Evolutionary conservation across 331 rosid species (phyloP), one percentile per base, ranked within the genome.

Genomic region (Malus hybrid): DNA sequence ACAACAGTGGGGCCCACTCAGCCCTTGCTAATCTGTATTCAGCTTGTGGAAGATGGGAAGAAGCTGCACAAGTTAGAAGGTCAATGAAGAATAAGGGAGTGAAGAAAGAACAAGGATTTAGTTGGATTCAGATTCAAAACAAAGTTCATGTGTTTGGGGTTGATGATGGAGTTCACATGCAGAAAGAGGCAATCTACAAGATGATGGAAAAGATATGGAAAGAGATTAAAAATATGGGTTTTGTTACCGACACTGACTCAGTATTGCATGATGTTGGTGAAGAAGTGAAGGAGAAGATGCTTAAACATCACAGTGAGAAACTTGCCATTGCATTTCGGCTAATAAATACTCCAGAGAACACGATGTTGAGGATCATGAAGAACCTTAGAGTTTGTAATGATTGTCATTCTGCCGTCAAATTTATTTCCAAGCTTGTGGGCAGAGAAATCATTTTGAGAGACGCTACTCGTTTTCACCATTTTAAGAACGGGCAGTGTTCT

Each of bases 331-430:
- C 95, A 39, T 93, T 88, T 76, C 95, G 93, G 65, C 78, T 90
- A 74, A 71, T 93, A 83, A 86, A 80, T 70, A 90, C 96, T 33
- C 96, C 93, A 32, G 90, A 71, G 70, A 76, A 83, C 76, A 73
- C 86, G 11, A 84, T 87, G 8, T 42, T 93, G 76, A 90, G 95
- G 78, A 85, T 93, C 75, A 87, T 88, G 93, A 93, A 93, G 79
- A 93, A 93, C 82, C 96, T 90, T 71, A 90, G 93, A 86, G 94
- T 93, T 57, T 90, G 96, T 74, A 87, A 87, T 80, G 98, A 93
- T 71, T 90, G 93, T 22, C 93, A 93, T 73, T 75, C 89, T 4
- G 94, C 96, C 83, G 88, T 93, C 79, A 90, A 93, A 70, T 93
- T 83, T 79, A 88, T 93, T 65, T 90, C 98, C 79, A 85, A 70